Base-by-base conservation (phyloP, 768 basidiomycete genomes). In the Russula lepida region DNA sequence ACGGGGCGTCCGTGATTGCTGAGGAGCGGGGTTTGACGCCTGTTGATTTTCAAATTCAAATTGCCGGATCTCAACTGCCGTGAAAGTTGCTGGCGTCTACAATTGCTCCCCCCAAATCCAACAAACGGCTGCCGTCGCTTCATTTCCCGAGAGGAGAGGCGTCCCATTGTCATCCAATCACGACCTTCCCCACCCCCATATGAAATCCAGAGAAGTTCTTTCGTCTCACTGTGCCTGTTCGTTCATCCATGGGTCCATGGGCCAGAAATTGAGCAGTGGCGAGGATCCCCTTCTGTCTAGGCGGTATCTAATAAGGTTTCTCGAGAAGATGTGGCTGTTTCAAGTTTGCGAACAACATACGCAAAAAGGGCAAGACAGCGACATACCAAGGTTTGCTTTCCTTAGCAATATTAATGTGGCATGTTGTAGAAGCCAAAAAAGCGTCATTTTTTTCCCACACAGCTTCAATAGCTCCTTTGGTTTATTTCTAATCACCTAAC, bases 321-420 rank as follows among this genome's bases (percentile, higher is more conserved):
- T 30, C 21, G 37, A 7, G 46, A 35, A 12, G 35, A 48, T 33
- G 35, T 28, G 53, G 28, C 51, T 54, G 13, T n/a, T 27, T 11
- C 44, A 30, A 41, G 58, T 27, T 30, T 30, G 25, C 57, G 37
- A 23, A 47, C 13, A n/a, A n/a, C 32, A 23, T 47, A 19, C 11
- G 19, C 43, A n/a, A 54, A 55, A 9, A 15, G 30, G 19, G 27
- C 23, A 23, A n/a, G 44, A 21, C 30, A 33, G 32, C 41, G 43
- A 21, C 43, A 44, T 37, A 7, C 41, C 11, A 7, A 6, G 15
- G 21, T 13, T n/a, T 11, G 15, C 4, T 11, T n/a, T 11, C 19
- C 23, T 47, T 25, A n/a, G 48, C 54, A 49, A 55, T 25, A n/a
- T 39, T 47, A 49, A 55, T 54, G 47, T 60, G 53, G 46, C 30